Conservation (phyloP, 768 basidiomycete genomes). For the Boletus eberwhitei region DNA sequence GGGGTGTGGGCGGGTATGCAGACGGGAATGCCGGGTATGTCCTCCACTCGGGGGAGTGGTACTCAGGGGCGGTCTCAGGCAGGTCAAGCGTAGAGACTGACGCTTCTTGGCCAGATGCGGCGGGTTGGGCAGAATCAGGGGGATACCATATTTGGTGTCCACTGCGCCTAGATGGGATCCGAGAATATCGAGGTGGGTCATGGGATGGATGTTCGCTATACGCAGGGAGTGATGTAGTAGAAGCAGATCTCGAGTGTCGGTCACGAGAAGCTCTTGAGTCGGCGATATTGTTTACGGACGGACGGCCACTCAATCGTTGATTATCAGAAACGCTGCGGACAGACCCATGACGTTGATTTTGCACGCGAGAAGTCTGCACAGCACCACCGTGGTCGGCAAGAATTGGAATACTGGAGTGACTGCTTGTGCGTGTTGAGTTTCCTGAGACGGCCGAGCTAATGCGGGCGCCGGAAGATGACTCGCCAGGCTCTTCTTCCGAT, state of each 20-base stretch:
- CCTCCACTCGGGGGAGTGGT: constrained; percentile 62
- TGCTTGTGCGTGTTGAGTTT: constrained; percentile 5
- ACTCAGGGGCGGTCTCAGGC: constrained; percentile 31
- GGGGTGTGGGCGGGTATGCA: constrained; percentile 71
- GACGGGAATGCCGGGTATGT: constrained; percentile 73
- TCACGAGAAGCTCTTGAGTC: constrained; percentile 3
- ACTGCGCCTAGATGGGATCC: constrained; percentile 12
- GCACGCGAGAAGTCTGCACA: constrained; percentile 7
- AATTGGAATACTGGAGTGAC: constrained; percentile 12
- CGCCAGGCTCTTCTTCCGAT: constrained; percentile 5
- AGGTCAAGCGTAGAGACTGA: constrained; percentile 3
- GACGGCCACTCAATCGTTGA: constrained; percentile 1
- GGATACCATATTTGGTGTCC: constrained; percentile 60
- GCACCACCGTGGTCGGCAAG: constrained; percentile 5
- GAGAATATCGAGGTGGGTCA: constrained; percentile 25
- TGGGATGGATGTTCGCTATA: constrained; percentile 23
- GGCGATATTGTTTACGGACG: neutral
- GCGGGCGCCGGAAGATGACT: neutral
- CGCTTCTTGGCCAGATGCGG: constrained; percentile 15
- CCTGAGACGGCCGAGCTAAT: constrained; percentile 1
- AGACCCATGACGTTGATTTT: constrained; percentile 6
- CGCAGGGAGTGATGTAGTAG: constrained; percentile 21
- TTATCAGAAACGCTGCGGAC: constrained; percentile 21
- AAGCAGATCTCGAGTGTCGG: constrained; percentile 14
- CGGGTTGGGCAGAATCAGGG: constrained; percentile 42